phyloP scores from a whole-genome alignment of 2,329 filamentous ascomycete genomes.

The Aspergillus thermomutatus region DNA sequence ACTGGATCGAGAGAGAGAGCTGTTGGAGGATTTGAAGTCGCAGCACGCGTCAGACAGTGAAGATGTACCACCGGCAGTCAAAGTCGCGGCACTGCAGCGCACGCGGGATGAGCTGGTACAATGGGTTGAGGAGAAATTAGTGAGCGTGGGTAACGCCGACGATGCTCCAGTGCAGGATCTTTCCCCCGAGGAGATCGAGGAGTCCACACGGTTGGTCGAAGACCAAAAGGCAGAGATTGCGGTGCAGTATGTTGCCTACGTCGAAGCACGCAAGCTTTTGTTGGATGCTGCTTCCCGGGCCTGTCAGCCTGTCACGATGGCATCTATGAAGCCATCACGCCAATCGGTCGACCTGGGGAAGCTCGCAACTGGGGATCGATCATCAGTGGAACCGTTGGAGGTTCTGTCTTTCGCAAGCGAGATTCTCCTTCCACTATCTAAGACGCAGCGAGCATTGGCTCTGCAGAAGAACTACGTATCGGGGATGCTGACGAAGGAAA shows the following conservation, averaged over 20 bases:
- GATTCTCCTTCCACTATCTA: constrained; percentile 32
- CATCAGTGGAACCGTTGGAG: constrained; percentile 24
- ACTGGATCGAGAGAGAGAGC: constrained; percentile 33
- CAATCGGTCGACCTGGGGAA: constrained; percentile 15
- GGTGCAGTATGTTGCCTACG: constrained; percentile 35
- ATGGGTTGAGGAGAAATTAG: constrained; percentile 51
- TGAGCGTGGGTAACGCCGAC: constrained; percentile 32
- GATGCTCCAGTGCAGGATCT: constrained; percentile 26
- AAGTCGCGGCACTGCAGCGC: constrained; percentile 38
- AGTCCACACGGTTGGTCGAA: constrained; percentile 27
- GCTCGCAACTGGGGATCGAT: constrained; percentile 8
- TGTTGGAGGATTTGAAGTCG: constrained; percentile 32
- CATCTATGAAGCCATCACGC: constrained; percentile 18
- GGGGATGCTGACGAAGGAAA: constrained; percentile 38
- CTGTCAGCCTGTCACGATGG: constrained; percentile 29
- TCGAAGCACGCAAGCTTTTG: constrained; percentile 34
- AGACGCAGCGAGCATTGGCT: constrained; percentile 35
- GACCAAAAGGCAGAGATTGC: constrained; percentile 31
- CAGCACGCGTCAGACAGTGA: constrained; percentile 14
- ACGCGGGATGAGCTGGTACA: constrained; percentile 49
- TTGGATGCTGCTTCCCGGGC: constrained; percentile 35
- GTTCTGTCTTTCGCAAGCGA: constrained; percentile 32
- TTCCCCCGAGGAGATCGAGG: constrained; percentile 27
- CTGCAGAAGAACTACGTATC: constrained; percentile 38
- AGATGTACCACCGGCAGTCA: constrained; percentile 14